Percentiles rank a stretch among this genome's conserved stretches.
phyloP scores from a whole-genome alignment of 208 protist species.

The Sergeia podlipaevii region DNA sequence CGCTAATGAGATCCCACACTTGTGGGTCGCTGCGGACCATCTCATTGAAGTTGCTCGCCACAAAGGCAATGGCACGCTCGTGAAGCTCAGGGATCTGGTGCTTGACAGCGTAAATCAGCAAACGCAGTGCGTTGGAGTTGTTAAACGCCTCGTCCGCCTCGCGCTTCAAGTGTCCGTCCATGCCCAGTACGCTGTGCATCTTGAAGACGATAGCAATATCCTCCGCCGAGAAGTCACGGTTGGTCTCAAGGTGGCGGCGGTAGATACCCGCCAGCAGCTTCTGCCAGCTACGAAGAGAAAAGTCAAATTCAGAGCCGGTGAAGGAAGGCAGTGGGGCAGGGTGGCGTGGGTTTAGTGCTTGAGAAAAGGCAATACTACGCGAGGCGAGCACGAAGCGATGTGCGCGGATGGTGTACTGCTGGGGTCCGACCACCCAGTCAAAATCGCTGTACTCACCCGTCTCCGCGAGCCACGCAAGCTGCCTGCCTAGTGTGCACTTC shows the following conservation, averaged over 20 bases:
- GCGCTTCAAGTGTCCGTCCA: constrained; percentile 85
- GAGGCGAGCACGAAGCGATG: constrained; percentile 86
- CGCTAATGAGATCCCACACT: constrained; percentile 81
- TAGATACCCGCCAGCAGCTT: constrained; percentile 77
- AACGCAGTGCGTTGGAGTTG: constrained; percentile 61
- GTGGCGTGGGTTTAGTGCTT: constrained; percentile 49
- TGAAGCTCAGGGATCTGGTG: constrained; percentile 78
- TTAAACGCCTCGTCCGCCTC: constrained; percentile 77
- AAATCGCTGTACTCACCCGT: constrained; percentile 85
- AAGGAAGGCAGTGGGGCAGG: constrained; percentile 45
- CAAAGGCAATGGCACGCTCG: constrained; percentile 68
- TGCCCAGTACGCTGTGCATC: constrained; percentile 66
- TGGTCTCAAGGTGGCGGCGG: constrained; percentile 61
- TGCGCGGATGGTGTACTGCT: constrained; percentile 57
- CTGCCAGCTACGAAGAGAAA: constrained; percentile 78
- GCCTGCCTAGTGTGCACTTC: constrained; percentile 73
- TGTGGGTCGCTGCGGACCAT: constrained; percentile 74
- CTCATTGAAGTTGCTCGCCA: constrained; percentile 55
- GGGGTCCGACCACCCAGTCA: constrained; percentile 72
- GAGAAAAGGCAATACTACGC: constrained; percentile 73
- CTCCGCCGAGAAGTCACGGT: constrained; percentile 71
- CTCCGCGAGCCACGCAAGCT: constrained; percentile 78
- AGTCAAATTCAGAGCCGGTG: constrained; percentile 70
- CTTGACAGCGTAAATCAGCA: constrained; percentile 84
- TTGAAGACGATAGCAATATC: constrained; percentile 86